Base-by-base conservation (phyloP, 163 green algal species). In the Prototheca cutis region DNA sequence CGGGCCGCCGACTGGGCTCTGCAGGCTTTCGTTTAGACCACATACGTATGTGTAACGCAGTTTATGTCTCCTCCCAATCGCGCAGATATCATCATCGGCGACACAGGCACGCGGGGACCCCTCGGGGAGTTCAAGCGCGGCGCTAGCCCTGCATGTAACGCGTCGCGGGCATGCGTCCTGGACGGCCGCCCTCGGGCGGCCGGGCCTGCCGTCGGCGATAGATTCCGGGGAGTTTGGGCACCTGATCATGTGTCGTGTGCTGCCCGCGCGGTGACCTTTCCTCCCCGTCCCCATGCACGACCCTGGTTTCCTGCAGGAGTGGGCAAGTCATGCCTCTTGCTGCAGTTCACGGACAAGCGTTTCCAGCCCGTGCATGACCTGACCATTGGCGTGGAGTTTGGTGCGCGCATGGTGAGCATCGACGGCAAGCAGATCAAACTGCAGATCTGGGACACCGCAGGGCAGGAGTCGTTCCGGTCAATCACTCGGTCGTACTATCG, bases 371-470 rank as follows among this genome's bases (percentile, higher is more conserved):
- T 99, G 36, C 93, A 99, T 62, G 93, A 99, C 76, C 66, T 99
- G n/a, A 99, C 93, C 13, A 99, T 99, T 23, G 92, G 92, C 47
- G 93, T 99, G 6, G 93, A 99, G 82, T 99, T 99, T 80, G 93
- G 93, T 21, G 85, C 93, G 13, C 78, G 90, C 49, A 97, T 99
- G 90, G 90, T 99, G 64, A 95, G 91, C 67, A 96, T 98, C 36
- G 91, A 98, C 53, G 76, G 78, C 49, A 97, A 98, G 76, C 88
- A 95, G 56, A 96, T 99, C 65, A 99, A 99, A 70, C 84, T 99
- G 39, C 93, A 99, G 67, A 98, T 99, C 59, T 99, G 93, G 93
- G 93, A 99, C 68, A 99, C 93, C 63, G 92, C 94, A 32, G 91
- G 84, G 4, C 87, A 97, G 72, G 90, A 97, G 76, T 95, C 85